These are phyloP conservation scores for Sclerotiophoma versabilis DNA, from an alignment of 2,329 filamentous ascomycete genomes.

Conservation along the genomic window DNA sequence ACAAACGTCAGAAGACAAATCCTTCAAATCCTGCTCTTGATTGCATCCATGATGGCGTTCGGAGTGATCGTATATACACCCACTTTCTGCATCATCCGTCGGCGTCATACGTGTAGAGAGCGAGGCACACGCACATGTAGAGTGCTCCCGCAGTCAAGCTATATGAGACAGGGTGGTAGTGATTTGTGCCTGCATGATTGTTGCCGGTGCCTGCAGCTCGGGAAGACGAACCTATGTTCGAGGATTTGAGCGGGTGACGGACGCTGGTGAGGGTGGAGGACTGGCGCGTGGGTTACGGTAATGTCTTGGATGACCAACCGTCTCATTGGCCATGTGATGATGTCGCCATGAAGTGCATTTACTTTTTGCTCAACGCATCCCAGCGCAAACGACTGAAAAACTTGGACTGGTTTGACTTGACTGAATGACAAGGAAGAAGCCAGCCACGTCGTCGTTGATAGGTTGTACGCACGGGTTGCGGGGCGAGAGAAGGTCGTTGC, in stretches of 20 bases:
- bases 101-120: conserved; percentile 16
- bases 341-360: background rate
- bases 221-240: conserved; percentile 39
- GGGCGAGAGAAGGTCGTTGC: too few relatives aligned
- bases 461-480: too few relatives aligned
- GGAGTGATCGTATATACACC: conserved; percentile 24
- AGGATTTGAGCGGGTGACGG: conserved; percentile 34
- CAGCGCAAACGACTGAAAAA: background rate
- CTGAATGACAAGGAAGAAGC: too few relatives aligned
- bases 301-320: conserved; percentile 44
- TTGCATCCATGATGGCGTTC: conserved; percentile 22
- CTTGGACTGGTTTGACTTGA: too few relatives aligned
- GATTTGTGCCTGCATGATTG: conserved; percentile 37
- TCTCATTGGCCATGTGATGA: conserved; percentile 35
- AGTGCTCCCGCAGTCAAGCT: conserved; percentile 12
- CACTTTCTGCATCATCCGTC: conserved; percentile 28
- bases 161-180: conserved; percentile 35
- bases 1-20: conserved; percentile 18
- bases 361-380: background rate
- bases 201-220: conserved; percentile 36
- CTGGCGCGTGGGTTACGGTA: conserved; percentile 37
- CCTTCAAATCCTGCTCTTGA: conserved; percentile 13
- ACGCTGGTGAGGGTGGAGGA: conserved; percentile 32
- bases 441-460: background rate
- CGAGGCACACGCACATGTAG: conserved; percentile 7